Conservation (phyloP, 257 asterid species). For the Rauvolfia tetraphylla region DNA sequence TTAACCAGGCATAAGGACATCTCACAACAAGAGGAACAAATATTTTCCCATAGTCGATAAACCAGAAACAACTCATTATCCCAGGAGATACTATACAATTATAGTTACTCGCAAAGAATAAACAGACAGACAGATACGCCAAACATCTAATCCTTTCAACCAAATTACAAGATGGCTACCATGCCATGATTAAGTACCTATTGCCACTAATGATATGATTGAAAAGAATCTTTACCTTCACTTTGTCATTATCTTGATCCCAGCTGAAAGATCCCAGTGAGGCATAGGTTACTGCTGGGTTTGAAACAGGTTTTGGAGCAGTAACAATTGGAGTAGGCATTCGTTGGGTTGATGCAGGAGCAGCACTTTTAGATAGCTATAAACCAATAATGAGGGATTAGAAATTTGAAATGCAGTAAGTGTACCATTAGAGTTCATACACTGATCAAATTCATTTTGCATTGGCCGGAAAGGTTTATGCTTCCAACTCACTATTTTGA, state of each 20-base stretch:
- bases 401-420: neutral
- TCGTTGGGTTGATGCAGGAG: constrained; percentile 28
- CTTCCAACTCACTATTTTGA: neutral
- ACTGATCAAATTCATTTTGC: neutral
- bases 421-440: neutral
- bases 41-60: neutral
- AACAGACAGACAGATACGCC: neutral
- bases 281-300: constrained; percentile 35
- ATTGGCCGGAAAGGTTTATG: neutral
- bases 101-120: neutral
- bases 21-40: neutral
- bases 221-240: constrained; percentile 47
- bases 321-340: constrained; percentile 33
- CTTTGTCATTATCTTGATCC: constrained; percentile 81
- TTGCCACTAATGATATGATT: neutral
- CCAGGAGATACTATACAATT: neutral
- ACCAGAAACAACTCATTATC: neutral
- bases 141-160: neutral
- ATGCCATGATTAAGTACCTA: neutral
- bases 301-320: constrained; percentile 33
- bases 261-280: constrained; percentile 84
- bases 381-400: neutral
- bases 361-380: constrained; percentile 46
- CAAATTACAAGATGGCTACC: neutral
- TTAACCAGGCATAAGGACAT: neutral